Base-by-base conservation (phyloP, 78 protist genomes). In the Dictyostelium capitatum region DNA sequence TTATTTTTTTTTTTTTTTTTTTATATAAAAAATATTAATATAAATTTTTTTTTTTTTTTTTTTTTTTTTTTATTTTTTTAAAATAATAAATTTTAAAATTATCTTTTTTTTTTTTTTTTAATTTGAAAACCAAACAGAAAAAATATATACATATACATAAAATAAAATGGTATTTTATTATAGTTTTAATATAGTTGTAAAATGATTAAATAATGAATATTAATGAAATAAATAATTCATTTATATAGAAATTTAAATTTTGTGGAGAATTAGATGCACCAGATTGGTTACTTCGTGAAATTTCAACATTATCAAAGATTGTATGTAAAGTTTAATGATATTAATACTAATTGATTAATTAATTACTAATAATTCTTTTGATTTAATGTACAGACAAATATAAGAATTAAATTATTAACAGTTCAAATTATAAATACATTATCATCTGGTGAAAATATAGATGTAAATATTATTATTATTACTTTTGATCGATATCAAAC, bases 201-300 rank as follows among this genome's bases (percentile, higher is more conserved):
- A 51, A 51, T 51, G 15, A 14, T 14, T 51, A 1, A 51, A 51
- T 51, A 14, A 51, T 73, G 8, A 7, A 43, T 51, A 51, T 56
- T 72, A 50, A 2, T 7, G 54, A 12, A 37, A 37, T 37, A 37
- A 37, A 37, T 37, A 1, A 37, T 3, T 37, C 43, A 37, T 37
- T 37, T 28, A 59, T 17, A 41, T 59, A 97, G 98, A 96, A 67
- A 77, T 97, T 97, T 81, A 79, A 91, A 48, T 97, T 97, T 82
- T 97, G 98, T 95, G 98, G 98, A 1, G 97, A 92, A 11, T 79
- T 97, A 10, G 97, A 97, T 84, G 95, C 95, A 17, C 98, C 97
- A 51, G 98, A 97, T 56, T 97, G 98, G 98, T 67, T 97, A 9
- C 75, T 97, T 25, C 69, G 91, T 51, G 97, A 96, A 56, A 95